A percentile compares a stretch with the other conserved stretches of the same genome.
phyloP scores from a whole-genome alignment of 495 filamentous ascomycete genomes.

The Hypoxylon trugodes region DNA sequence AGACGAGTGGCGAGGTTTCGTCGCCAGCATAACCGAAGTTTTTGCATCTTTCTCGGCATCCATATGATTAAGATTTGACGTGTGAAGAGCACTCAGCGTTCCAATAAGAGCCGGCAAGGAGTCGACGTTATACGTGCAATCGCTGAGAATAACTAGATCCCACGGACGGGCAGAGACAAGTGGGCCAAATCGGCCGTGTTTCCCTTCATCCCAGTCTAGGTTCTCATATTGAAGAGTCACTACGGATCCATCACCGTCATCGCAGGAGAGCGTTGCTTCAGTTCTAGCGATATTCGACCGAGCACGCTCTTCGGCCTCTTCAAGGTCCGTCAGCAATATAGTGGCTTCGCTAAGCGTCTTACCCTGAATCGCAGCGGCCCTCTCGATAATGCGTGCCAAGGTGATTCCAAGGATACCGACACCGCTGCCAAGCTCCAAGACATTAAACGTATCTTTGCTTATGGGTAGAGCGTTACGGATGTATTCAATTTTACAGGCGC shows the following conservation, averaged over 20 bases:
- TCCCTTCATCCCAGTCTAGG: slow-evolving; percentile 76
- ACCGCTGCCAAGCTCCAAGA: slow-evolving; percentile 83
- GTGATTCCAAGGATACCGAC: slow-evolving; percentile 86
- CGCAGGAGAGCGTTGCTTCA: slow-evolving; percentile 34
- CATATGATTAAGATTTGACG: slow-evolving; percentile 48
- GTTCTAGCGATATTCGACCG: slow-evolving; percentile 51
- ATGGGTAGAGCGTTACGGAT: slow-evolving; percentile 16
- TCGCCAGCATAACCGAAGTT: slow-evolving; percentile 70
- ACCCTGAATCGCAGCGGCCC: slow-evolving; percentile 16
- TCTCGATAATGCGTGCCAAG: slow-evolving; percentile 66
- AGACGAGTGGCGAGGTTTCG: slow-evolving; percentile 86
- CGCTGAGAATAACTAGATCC: slow-evolving; percentile 82
- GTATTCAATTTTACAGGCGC: slow-evolving; percentile 28
- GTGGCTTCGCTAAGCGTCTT: slow-evolving; percentile 36
- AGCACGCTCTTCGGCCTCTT: slow-evolving; percentile 69
- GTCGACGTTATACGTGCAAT: slow-evolving; percentile 95
- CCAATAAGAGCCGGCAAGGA: slow-evolving; percentile 77
- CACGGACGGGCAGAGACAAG: slow-evolving; percentile 54
- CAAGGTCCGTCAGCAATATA: slow-evolving; percentile 82
- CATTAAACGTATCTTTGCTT: slow-evolving; percentile 52
- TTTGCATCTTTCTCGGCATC: slow-evolving; percentile 15
- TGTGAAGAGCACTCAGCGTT: slow-evolving; percentile 66
- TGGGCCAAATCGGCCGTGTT: slow-evolving; percentile 45
- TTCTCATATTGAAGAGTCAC: slow-evolving; percentile 62
- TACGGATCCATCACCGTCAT: not conserved